Percentiles rank a stretch among this genome's conserved stretches.
These are phyloP conservation scores for Cladosporium cucumerinum DNA, from an alignment of 2,329 filamentous ascomycete species.

Conservation along the genomic window DNA sequence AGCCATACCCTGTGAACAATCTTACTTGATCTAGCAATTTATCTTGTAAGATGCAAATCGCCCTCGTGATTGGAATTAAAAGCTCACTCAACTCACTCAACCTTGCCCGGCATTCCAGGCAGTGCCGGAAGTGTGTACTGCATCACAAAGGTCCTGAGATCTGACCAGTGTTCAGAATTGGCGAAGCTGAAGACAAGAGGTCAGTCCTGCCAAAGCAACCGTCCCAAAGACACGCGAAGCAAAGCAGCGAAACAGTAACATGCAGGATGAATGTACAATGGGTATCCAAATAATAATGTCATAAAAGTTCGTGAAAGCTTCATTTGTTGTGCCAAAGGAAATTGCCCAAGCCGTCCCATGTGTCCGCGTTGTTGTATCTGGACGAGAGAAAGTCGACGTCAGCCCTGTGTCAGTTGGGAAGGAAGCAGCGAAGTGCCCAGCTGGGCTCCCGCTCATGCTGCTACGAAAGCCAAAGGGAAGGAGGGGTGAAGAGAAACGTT, in stretches of 20 bases:
- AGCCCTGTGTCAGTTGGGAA: constrained; percentile 28
- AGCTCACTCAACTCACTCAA: constrained; percentile 5
- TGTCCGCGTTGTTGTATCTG: constrained; percentile 74
- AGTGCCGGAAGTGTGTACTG: constrained; percentile 23
- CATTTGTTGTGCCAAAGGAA: constrained; percentile 77
- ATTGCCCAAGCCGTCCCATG: constrained; percentile 82
- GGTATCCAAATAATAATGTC: constrained; percentile 1
- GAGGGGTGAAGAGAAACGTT: constrained; percentile 9
- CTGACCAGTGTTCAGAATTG: constrained; percentile 27
- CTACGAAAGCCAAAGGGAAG: constrained; percentile 14
- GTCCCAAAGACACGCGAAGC: not conserved
- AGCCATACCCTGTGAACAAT: not conserved
- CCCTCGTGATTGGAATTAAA: not conserved
- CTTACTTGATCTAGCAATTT: not conserved
- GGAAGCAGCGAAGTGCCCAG: not conserved
- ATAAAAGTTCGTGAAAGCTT: constrained; percentile 16
- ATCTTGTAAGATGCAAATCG: not conserved
- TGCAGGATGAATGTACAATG: not conserved
- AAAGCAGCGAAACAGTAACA: not conserved
- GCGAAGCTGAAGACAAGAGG: constrained; percentile 24
- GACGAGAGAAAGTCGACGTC: constrained; percentile 26
- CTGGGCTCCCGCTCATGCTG: not conserved
- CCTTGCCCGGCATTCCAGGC: constrained; percentile 19
- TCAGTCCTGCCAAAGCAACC: constrained; percentile 11
- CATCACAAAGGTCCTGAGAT: constrained; percentile 25